Evolutionary conservation across 2,329 filamentous ascomycete species (phyloP), one percentile per base, ranked within the genome.

Genomic region (Colletotrichum neosansevieriae): DNA sequence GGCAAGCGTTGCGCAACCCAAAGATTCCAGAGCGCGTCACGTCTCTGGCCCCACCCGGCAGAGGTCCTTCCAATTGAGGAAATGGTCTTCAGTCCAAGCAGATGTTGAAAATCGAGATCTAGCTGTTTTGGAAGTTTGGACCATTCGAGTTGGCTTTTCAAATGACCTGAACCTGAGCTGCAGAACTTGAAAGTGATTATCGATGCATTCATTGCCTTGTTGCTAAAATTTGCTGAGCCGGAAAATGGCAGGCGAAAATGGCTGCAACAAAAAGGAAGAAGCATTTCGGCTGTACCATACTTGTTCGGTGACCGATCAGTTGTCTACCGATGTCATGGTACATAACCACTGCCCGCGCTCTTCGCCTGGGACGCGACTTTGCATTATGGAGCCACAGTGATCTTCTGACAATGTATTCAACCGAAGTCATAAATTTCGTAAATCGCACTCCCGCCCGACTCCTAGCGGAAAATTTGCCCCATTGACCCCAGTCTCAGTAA

Each of bases 71-170:
- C 32, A 11, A 3, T 50, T 40, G 19, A 10, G 51, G 51, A 11
- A 63, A 45, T 54, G 21, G 54, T 54, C 19, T 58, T 51, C 38
- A 42, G 13, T 9, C 17, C 6, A 19, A 54, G 17, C 47, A 29
- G 10, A 11, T 13, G 21, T 12, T 29, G 12, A 21, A n/a, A 49
- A 56, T 47, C 38, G 38, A 54, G 40, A 40, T 50, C 34, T 49
- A 45, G 17, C 42, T 47, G 21, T 4, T 45, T 38, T 44, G 15
- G 44, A 32, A 63, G 34, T 44, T 40, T 2, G n/a, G 40, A 19
- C 10, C 58, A 17, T 17, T 36, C 17, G 6, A 24, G 7, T 38
- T 10, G 6, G 54, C 19, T 15, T 15, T 19, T 21, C n/a, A 24
- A 19, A 45, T 10, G 15, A 21, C n/a, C 15, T 32, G 45, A 56